These are phyloP conservation scores for Aureobasidium namibiae DNA, from an alignment of 2,329 filamentous ascomycete genomes.

Conservation along the genomic window DNA sequence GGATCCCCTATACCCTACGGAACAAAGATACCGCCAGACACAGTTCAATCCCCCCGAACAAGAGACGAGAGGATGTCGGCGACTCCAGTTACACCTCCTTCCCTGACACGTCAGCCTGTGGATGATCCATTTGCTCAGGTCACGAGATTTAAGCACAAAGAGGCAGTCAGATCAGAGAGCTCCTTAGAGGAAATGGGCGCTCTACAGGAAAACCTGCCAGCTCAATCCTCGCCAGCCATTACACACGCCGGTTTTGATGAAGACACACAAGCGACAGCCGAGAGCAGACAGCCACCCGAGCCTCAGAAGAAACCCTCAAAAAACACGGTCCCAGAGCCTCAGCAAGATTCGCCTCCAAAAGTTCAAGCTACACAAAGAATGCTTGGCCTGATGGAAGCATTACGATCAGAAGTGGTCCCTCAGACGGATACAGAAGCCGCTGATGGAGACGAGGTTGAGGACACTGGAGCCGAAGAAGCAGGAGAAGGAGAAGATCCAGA, in stretches of 20 bases:
- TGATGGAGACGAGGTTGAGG: not conserved
- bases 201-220: not conserved
- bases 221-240: not conserved
- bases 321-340: not conserved
- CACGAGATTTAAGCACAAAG: not conserved
- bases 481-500: constrained; percentile 17
- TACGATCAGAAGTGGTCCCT: not conserved
- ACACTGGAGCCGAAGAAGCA: not conserved
- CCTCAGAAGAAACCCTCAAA: not conserved
- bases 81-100: not conserved
- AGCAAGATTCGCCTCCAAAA: not conserved
- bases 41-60: not conserved
- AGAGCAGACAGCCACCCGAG: not conserved
- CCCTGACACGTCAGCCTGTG: not conserved
- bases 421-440: not conserved
- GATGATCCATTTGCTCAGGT: not conserved
- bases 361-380: not conserved
- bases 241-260: not conserved
- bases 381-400: not conserved
- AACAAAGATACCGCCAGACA: not conserved
- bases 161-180: not conserved
- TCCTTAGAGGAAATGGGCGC: not conserved
- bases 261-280: not conserved
- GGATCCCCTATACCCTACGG: not conserved
- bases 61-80: not conserved